Evolutionary conservation across 2,329 filamentous ascomycete genomes (phyloP).

Genomic region (Hortaea werneckii): DNA sequence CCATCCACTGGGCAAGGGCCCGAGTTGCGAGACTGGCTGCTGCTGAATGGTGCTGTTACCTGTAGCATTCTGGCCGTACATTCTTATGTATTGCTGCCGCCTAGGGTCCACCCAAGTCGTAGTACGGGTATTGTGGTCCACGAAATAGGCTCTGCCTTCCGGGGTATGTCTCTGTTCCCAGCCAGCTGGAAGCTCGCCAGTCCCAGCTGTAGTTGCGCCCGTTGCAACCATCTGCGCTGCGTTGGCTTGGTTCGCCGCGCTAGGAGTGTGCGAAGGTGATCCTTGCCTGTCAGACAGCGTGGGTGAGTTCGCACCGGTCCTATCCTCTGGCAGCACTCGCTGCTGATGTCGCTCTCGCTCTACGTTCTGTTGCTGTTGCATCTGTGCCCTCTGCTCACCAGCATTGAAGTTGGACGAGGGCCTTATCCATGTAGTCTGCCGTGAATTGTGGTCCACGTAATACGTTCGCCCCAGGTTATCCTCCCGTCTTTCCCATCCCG

Average conservation of each 20-base stretch:
- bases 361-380: slow-evolving; percentile 84
- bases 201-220: slow-evolving; percentile 85
- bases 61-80: slow-evolving; percentile 83
- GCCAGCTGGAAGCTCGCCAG: slow-evolving; percentile 84
- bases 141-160: slow-evolving; percentile 90
- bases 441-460: slow-evolving; percentile 95
- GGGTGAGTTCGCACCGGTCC: slow-evolving; percentile 86
- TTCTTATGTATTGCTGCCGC: slow-evolving; percentile 93
- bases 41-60: slow-evolving; percentile 83
- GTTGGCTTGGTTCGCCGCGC: slow-evolving; percentile 36
- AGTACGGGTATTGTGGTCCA: slow-evolving; percentile 95
- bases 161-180: slow-evolving; percentile 97
- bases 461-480: slow-evolving; percentile 93
- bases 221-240: slow-evolving; percentile 85
- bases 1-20: slow-evolving; percentile 92
- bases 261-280: slow-evolving; percentile 24
- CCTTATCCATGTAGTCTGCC: slow-evolving; percentile 92
- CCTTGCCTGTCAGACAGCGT: slow-evolving; percentile 44
- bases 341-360: slow-evolving; percentile 92
- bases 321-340: slow-evolving; percentile 87
- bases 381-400: slow-evolving; percentile 63
- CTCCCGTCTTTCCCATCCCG: slow-evolving; percentile 91
- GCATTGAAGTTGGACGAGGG: slow-evolving; percentile 71
- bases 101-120: slow-evolving; percentile 98
- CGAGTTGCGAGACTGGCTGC: slow-evolving; percentile 92